Evolutionary conservation across 75 land plant genomes (phyloP).

Genomic region (Gnetum montanum): DNA sequence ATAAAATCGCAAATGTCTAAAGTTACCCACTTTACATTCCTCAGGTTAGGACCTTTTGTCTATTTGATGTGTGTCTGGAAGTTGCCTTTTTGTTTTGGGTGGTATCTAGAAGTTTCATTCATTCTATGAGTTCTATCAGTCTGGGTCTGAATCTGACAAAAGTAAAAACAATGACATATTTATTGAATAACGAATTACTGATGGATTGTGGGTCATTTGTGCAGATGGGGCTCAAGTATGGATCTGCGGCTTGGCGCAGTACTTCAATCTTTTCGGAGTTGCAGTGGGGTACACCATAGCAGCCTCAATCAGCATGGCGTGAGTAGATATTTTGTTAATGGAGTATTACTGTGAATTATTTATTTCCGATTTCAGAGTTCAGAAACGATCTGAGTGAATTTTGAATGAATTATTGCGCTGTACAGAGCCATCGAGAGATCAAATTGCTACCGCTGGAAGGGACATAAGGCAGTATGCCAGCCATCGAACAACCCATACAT

Average conservation of each 20-base stretch:
- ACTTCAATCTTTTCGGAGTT: conserved; percentile 40
- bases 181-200: too few relatives aligned
- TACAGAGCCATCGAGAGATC: conserved; percentile 75
- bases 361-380: background rate
- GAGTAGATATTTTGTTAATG: too few relatives aligned
- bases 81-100: too few relatives aligned
- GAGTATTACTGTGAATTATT: background rate
- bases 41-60: too few relatives aligned
- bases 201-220: background rate
- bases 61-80: too few relatives aligned
- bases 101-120: too few relatives aligned
- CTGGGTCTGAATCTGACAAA: too few relatives aligned
- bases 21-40: too few relatives aligned
- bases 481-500: conserved; percentile 52
- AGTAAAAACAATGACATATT: too few relatives aligned
- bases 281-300: conserved; percentile 60
- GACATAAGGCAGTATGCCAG: conserved; percentile 32
- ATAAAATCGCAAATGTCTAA: too few relatives aligned
- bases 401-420: too few relatives aligned
- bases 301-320: conserved; percentile 63
- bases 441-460: conserved; percentile 59
- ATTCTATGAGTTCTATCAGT: too few relatives aligned
- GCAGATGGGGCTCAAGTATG: conserved; percentile 31
- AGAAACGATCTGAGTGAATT: background rate
- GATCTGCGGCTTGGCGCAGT: conserved; percentile 33